Evolutionary conservation across 1,139 yeast species (phyloP).

Genomic region (Debaryomyces udenii): DNA sequence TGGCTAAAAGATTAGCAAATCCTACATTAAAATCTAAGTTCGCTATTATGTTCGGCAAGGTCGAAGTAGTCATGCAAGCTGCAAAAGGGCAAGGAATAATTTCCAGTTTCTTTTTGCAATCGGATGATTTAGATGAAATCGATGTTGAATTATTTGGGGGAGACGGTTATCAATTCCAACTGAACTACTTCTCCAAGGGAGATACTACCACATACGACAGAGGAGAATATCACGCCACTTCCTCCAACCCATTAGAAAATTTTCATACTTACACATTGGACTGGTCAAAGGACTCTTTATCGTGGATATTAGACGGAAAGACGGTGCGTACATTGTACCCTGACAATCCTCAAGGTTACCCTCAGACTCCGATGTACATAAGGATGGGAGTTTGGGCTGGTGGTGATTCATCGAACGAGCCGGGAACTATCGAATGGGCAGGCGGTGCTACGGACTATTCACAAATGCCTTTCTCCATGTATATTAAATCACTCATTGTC

Average conservation of each 20-base stretch:
- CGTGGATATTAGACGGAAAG: conserved; percentile 65
- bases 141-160: conserved; percentile 87
- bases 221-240: conserved; percentile 64
- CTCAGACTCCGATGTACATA: conserved; percentile 77
- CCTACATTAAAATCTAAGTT: conserved; percentile 77
- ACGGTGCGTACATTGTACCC: conserved; percentile 60
- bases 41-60: conserved; percentile 84
- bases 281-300: conserved; percentile 66
- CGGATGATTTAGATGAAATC: conserved; percentile 85
- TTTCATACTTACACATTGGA: conserved; percentile 81
- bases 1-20: conserved; percentile 66
- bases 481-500: conserved; percentile 60
- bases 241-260: conserved; percentile 51
- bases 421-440: conserved; percentile 84
- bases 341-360: conserved; percentile 62
- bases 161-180: conserved; percentile 70
- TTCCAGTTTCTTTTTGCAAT: conserved; percentile 78
- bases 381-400: conserved; percentile 81
- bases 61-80: conserved; percentile 71
- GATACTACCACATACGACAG: conserved; percentile 74
- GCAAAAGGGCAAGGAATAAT: conserved; percentile 78
- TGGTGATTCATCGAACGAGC: conserved; percentile 65
- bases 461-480: conserved; percentile 70
- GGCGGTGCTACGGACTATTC: conserved; percentile 75
- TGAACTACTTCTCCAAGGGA: conserved; percentile 84